Base-by-base conservation (phyloP, 495 filamentous ascomycete genomes). In the Xylaria acuta region DNA sequence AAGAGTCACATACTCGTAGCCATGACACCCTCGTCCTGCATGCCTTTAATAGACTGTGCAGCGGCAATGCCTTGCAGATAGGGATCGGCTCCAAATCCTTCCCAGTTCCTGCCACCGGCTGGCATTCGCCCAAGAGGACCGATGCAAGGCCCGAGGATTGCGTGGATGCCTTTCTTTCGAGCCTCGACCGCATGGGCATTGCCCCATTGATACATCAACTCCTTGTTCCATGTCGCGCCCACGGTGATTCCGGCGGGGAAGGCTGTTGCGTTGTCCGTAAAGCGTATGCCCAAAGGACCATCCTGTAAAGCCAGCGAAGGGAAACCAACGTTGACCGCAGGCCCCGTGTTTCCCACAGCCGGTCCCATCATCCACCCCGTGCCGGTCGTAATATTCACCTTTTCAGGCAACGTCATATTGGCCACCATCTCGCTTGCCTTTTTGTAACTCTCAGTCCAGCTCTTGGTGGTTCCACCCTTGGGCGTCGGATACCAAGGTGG, bases 381-480 rank as follows among this genome's bases (percentile, higher is more conserved):
- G 0, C 95, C 95, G 0, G 95, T 97, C 0, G 96, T 98, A 74
- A 98, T 86, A 80, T 98, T 98, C 67, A 99, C 92, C 80, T 98
- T 99, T 78, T 97, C 95, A 36, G 91, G 84, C 47, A 99, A 81
- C 12, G 89, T 93, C 95, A 99, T 97, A 78, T 87, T 86, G 65
- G 83, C 78, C 0, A 98, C 96, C 83, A 99, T 79, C 69, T 84
- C 86, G 54, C 90, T 88, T 0, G 96, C 96, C 79, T 97, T 97
- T 34, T 82, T 79, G 79, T 97, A 99, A 73, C 91, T 92, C 51
- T 90, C 89, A 25, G 88, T 86, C 96, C 96, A 99, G 41, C 77
- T 78, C 65, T 82, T 73, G 5, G 90, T 84, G 0, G 90, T 93
- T n/a, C 96, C 96, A 41, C 96, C 96, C 5, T 82, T 86, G 0